Evolutionary conservation across 129 eudicot species (phyloP).

Genomic region (sunflower (Helianthus annuus)): DNA sequence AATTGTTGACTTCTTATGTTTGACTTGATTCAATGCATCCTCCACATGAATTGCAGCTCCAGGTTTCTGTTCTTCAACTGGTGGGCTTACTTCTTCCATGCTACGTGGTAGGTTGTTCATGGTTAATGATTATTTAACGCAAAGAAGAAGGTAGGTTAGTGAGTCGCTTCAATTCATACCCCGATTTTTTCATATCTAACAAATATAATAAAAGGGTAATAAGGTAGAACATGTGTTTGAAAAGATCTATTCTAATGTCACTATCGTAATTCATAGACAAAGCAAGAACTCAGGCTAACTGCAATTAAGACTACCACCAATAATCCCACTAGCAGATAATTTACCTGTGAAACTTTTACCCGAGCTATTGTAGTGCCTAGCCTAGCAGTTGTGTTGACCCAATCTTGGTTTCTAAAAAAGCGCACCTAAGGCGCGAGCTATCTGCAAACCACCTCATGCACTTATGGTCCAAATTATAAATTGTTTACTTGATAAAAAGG

Average conservation of each 20-base stretch:
- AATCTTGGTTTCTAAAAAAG: too few species aligned
- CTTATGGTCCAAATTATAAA: too few species aligned
- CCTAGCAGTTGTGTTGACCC: too few species aligned
- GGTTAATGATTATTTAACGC: slow-evolving; percentile 54
- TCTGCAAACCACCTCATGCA: too few species aligned
- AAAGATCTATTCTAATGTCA: slow-evolving; percentile 11
- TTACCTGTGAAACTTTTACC: neutral
- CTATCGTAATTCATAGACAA: too few species aligned
- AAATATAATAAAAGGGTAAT: slow-evolving; percentile 6
- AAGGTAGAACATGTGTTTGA: neutral
- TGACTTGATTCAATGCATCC: neutral
- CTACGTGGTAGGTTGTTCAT: slow-evolving; percentile 63
- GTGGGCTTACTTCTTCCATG: slow-evolving; percentile 81
- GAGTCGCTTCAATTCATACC: neutral
- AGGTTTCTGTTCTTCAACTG: slow-evolving; percentile 68
- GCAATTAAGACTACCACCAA: slow-evolving; percentile 19
- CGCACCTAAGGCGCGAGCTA: too few species aligned
- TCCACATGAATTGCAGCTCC: slow-evolving; percentile 39
- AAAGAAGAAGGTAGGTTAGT: slow-evolving; percentile 69
- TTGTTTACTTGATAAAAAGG: too few species aligned
- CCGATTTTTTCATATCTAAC: neutral
- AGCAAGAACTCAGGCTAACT: slow-evolving; percentile 19
- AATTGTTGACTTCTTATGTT: too few species aligned
- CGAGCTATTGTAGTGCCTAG: too few species aligned
- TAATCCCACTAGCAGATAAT: neutral